These are phyloP conservation scores for Jaminaea rosea DNA, from an alignment of 1,284 basidiomycete genomes.

Conservation along the genomic window DNA sequence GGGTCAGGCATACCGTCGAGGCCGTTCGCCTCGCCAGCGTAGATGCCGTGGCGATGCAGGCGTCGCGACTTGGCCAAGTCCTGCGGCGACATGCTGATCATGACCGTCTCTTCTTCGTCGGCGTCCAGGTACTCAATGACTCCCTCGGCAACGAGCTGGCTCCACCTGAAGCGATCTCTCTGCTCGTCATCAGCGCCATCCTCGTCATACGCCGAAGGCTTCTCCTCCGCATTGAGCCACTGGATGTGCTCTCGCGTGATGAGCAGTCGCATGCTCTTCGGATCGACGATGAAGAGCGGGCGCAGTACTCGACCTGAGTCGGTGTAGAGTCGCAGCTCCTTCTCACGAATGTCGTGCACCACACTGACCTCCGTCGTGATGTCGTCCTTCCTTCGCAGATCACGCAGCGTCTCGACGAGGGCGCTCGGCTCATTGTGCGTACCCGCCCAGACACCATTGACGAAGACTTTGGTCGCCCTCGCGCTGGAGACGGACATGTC, in stretches of 20 bases:
- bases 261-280: conserved; percentile 63
- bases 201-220: conserved; percentile 33
- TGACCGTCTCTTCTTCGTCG: conserved; percentile 97
- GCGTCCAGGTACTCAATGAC: conserved; percentile 92
- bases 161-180: conserved; percentile 61
- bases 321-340: conserved; percentile 86
- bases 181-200: conserved; percentile 5
- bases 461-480: conserved; percentile 79
- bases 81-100: conserved; percentile 97
- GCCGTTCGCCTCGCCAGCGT: conserved; percentile 43
- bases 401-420: conserved; percentile 84
- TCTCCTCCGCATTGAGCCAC: conserved; percentile 57
- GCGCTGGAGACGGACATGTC: conserved; percentile 41
- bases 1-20: conserved; percentile 60
- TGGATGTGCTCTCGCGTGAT: conserved; percentile 75
- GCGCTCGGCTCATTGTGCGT: conserved; percentile 92
- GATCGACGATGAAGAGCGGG: conserved; percentile 90
- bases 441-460: conserved; percentile 99
- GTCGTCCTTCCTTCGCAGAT: conserved; percentile 84
- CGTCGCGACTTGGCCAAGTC: conserved; percentile 65
- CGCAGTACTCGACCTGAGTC: conserved; percentile 94
- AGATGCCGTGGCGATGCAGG: conserved; percentile 9
- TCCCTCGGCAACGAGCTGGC: conserved; percentile 72
- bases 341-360: conserved; percentile 91
- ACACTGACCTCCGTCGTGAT: conserved; percentile 93